These are phyloP conservation scores for Emmonsiellopsis sp. DNA, from an alignment of 2,329 filamentous ascomycete genomes.

Conservation along the genomic window DNA sequence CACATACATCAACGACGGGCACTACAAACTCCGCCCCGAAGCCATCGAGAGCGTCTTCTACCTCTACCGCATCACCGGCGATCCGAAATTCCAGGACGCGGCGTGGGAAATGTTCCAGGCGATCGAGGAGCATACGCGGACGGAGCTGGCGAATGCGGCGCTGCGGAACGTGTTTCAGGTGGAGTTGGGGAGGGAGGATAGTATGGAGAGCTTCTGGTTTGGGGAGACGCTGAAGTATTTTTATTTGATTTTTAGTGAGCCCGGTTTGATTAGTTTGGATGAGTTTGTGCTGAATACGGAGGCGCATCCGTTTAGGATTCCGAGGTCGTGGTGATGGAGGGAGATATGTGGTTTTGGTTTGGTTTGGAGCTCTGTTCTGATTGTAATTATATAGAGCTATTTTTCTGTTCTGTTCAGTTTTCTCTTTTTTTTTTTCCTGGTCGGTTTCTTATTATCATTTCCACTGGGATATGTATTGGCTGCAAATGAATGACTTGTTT, in stretches of 20 bases:
- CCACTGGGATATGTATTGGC: too few species aligned
- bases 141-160: conserved; percentile 57
- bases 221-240: conserved; percentile 92
- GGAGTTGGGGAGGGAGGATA: conserved; percentile 55
- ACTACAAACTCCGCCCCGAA: conserved; percentile 53
- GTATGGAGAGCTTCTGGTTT: conserved; percentile 85
- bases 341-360: too few species aligned
- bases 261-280: conserved; percentile 55
- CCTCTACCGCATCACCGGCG: conserved; percentile 82
- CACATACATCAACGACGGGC: neutral
- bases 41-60: conserved; percentile 84
- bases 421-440: neutral
- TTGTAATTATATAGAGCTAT: neutral
- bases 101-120: conserved; percentile 80
- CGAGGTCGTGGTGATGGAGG: neutral
- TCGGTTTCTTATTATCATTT: too few species aligned
- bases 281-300: conserved; percentile 47
- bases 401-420: neutral
- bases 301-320: conserved; percentile 1
- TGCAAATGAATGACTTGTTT: too few species aligned
- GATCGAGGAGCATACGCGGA: conserved; percentile 56
- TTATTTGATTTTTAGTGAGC: conserved; percentile 67
- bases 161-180: conserved; percentile 14
- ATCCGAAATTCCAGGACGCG: conserved; percentile 63
- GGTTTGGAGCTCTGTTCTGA: too few species aligned